Conservation (phyloP, 2,329 filamentous ascomycete genomes). For the Pseudocercospora ulei region DNA sequence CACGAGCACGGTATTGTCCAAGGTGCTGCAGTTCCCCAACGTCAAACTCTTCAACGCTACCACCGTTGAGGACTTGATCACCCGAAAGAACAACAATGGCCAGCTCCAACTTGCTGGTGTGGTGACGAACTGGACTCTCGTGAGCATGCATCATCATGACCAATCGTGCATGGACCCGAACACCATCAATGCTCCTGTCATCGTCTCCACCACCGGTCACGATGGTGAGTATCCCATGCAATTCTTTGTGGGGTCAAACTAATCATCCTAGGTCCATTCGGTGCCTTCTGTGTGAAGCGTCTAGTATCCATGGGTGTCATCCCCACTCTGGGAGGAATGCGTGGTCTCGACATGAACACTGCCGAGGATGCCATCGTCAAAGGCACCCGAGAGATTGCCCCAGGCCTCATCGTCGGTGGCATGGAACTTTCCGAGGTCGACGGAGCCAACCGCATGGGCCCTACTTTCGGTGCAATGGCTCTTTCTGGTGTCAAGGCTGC, state of each 20-base stretch:
- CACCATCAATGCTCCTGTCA: conserved; percentile 83
- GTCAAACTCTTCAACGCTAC: conserved; percentile 96
- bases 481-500: conserved; percentile 82
- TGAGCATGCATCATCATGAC: conserved; percentile 47
- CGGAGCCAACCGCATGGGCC: conserved; percentile 63
- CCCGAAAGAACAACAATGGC: conserved; percentile 50
- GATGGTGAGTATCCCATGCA: conserved; percentile 47
- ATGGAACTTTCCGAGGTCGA: conserved; percentile 92
- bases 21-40: conserved; percentile 76
- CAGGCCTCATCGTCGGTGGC: conserved; percentile 81
- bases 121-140: conserved; percentile 92
- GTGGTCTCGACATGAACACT: conserved; percentile 81
- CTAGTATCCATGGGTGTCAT: conserved; percentile 80
- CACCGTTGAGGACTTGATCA: conserved; percentile 84
- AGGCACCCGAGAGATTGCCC: conserved; percentile 75
- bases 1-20: conserved; percentile 75
- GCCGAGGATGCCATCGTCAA: conserved; percentile 93
- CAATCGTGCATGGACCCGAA: conserved; percentile 96
- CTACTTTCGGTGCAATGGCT: conserved; percentile 82
- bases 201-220: conserved; percentile 85
- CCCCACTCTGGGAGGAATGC: conserved; percentile 80
- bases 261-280: conserved; percentile 52
- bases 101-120: conserved; percentile 71
- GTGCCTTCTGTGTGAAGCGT: conserved; percentile 82
- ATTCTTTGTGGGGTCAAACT: no score